Evolutionary conservation across 208 protist genomes (phyloP), one percentile per base, ranked within the genome.

Genomic region (Herpetomonas samuelpessoai): DNA sequence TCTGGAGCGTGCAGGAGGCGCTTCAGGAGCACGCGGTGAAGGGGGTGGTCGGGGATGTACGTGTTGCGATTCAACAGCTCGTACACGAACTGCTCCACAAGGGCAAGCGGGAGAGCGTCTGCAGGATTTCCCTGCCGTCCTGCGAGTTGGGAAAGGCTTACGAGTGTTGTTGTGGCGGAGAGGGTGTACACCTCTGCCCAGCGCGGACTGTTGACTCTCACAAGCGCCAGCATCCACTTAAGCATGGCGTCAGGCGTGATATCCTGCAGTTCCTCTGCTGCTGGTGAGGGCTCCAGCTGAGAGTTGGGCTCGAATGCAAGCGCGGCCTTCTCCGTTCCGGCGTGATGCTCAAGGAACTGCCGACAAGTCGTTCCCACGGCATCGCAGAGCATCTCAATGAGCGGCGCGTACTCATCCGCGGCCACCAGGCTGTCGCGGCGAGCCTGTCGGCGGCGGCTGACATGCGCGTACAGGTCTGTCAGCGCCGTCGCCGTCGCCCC

Each of bases 121-220:
- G 49, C 35, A 25, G 46, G 21, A n/a, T 19, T n/a, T 7, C 22
- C 9, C 7, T 51, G 6, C 19, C 19, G 7, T n/a, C 46, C 46
- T 6, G 22, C 49, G 19, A 55, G 16, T 16, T 1, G 0, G 2
- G 18, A 27, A 29, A 79, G 28, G 1, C 45, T 24, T 14, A 58
- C 24, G 22, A 77, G 46, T 16, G 69, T 48, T 26, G 65, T 45
- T 7, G 72, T 80, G 39, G 84, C 80, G 31, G 71, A 25, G 0
- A 65, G 35, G 19, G 62, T n/a, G 64, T 91, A 91, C 22, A 70
- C 70, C 41, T 83, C 74, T 3, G 31, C 75, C 84, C 84, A 91
- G 26, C 53, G 50, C 1, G 62, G 38, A 54, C 71, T 70, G 53
- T 86, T 75, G 24, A 88, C 81, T 25, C 57, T 53, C 53, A 75